Base-by-base conservation (phyloP, 257 asterid species). In the Verbena officinalis region DNA sequence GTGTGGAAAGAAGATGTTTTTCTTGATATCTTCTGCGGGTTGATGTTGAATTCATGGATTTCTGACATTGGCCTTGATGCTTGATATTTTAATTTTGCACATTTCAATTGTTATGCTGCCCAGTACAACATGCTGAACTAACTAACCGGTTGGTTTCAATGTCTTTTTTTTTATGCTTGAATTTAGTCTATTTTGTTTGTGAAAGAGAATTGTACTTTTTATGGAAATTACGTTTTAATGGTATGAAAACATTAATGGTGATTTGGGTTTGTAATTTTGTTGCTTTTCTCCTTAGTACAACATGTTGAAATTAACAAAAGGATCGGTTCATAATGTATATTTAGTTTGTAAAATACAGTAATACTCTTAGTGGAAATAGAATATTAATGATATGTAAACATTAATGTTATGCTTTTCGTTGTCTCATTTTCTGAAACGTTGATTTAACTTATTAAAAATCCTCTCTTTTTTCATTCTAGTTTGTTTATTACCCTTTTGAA, bases 1-100 rank as follows among this genome's bases (percentile, higher is more conserved):
- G 55, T 62, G 65, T 8, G 11, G 44, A 36, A 15, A 10, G 33
- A 27, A 57, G 61, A 36, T 52, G 12, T 22, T 19, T 30, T 3
- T 38, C 23, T 51, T 21, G 45, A 16, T 67, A 7, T 33, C 20
- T 64, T 59, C 16, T 7, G 15, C 15, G 58, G 44, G 14, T 34
- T 42, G 36, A 13, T 64, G 43, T 69, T 48, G 66, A 43, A 23
- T 48, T 68, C 15, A 40, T 68, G 34, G 62, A 59, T 62, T 44
- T 59, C 38, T 17, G 62, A 30, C 44, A 9, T 36, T 50, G 43
- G 70, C 11, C 55, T 33, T 66, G 12, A 13, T 21, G 71, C 30
- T 38, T 46, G 30, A 15, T 22, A 7, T 43, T n/a, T 45, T 63
- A 12, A 30, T 17, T 42, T 8, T 51, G 60, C 54, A 57, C 53